Evolutionary conservation across 1,284 basidiomycete genomes (phyloP).

Genomic region (Ceraceosorus guamensis): DNA sequence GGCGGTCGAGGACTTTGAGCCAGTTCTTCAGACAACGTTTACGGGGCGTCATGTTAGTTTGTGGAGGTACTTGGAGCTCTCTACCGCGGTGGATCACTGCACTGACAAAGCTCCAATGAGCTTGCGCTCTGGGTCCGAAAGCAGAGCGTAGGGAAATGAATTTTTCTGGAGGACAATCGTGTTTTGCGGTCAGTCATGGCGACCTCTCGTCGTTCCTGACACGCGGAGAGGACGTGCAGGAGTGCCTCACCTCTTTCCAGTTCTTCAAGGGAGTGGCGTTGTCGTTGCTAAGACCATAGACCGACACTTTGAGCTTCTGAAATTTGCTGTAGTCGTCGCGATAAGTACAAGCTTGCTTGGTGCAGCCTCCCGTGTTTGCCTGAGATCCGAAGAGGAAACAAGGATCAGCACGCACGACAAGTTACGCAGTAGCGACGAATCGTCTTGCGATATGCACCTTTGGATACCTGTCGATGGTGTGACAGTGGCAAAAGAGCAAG

Average conservation of each 20-base stretch:
- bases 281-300: slow-evolving; percentile 82
- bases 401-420: neutral
- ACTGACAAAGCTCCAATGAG: slow-evolving; percentile 63
- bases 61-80: too few species aligned
- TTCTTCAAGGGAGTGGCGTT: slow-evolving; percentile 61
- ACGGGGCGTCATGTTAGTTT: too few species aligned
- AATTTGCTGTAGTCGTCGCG: slow-evolving; percentile 74
- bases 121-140: slow-evolving; percentile 75
- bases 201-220: too few species aligned
- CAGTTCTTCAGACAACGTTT: slow-evolving; percentile 60
- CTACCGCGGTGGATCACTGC: too few species aligned
- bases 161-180: slow-evolving; percentile 59
- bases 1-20: slow-evolving; percentile 63
- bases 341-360: slow-evolving; percentile 49
- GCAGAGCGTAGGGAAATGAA: slow-evolving; percentile 70
- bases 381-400: neutral
- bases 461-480: slow-evolving; percentile 2
- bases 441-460: slow-evolving; percentile 1
- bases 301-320: slow-evolving; percentile 60
- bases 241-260: slow-evolving; percentile 14
- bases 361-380: slow-evolving; percentile 16
- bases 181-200: slow-evolving; percentile 13
- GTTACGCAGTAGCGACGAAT: neutral
- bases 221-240: neutral
- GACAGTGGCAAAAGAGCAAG: neutral